Conservation (phyloP, 805 yeast species). For the Middelhovenomyces tepae region DNA sequence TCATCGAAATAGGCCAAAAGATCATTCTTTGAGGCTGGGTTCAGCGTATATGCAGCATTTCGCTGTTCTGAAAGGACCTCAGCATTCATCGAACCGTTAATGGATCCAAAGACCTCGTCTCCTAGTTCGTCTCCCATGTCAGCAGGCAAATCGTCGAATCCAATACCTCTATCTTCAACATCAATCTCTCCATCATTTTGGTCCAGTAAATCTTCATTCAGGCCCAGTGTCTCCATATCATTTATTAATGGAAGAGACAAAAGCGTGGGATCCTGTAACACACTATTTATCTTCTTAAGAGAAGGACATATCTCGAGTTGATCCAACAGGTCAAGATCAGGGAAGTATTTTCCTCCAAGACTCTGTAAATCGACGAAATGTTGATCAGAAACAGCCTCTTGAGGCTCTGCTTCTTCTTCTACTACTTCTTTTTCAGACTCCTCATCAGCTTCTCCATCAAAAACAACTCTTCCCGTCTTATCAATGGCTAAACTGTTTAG, state of each 20-base stretch:
- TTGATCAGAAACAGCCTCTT: slow-evolving; percentile 22
- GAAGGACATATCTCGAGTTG: slow-evolving; percentile 56
- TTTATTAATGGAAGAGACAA: slow-evolving; percentile 8
- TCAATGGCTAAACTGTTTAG: slow-evolving; percentile 42
- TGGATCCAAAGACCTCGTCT: slow-evolving; percentile 1
- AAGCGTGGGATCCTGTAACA: slow-evolving; percentile 33
- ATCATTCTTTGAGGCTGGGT: slow-evolving; percentile 33
- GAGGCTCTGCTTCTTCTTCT: slow-evolving; percentile 30
- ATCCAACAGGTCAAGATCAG: slow-evolving; percentile 17
- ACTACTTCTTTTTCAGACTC: slow-evolving; percentile 10
- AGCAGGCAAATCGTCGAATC: slow-evolving; percentile 12
- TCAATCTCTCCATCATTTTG: slow-evolving; percentile 15
- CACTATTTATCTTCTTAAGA: slow-evolving; percentile 47
- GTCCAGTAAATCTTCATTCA: slow-evolving; percentile 25
- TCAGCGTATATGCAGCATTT: background rate
- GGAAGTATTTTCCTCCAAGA: slow-evolving; percentile 17
- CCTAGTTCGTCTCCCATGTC: slow-evolving; percentile 3
- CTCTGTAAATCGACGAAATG: slow-evolving; percentile 25
- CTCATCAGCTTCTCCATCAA: slow-evolving; percentile 49
- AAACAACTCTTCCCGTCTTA: slow-evolving; percentile 52
- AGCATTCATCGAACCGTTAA: background rate
- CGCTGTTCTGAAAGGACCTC: background rate
- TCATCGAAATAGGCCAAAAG: slow-evolving; percentile 77
- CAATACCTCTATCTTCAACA: slow-evolving; percentile 13
- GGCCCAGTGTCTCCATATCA: slow-evolving; percentile 25